A percentile compares a stretch with the other conserved stretches of the same genome.
Evolutionary conservation across 495 filamentous ascomycete species (phyloP).

Genomic region (Neurospora sp.): DNA sequence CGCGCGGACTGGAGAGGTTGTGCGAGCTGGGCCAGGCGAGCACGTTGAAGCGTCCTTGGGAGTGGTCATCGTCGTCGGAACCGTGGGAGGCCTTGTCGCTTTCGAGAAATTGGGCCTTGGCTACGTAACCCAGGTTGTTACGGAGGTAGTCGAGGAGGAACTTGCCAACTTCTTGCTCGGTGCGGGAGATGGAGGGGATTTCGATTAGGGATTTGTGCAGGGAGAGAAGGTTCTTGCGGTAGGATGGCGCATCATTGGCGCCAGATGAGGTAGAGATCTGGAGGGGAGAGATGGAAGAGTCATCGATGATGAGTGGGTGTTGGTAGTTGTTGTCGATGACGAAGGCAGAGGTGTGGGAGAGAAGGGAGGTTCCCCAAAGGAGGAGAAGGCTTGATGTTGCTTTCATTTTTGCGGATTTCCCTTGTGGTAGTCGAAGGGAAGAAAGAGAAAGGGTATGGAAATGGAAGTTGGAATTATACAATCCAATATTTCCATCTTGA

Average conservation of each 20-base stretch:
- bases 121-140: conserved; percentile 25
- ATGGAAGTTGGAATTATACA: not conserved
- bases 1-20: conserved; percentile 37
- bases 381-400: not conserved
- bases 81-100: conserved; percentile 30
- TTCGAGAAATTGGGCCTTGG: conserved; percentile 57
- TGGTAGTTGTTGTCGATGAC: not conserved
- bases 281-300: not conserved
- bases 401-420: not conserved
- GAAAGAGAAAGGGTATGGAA: not conserved
- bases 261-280: not conserved
- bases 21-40: conserved; percentile 53
- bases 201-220: conserved; percentile 70
- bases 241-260: conserved; percentile 15
- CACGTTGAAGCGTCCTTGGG: conserved; percentile 54
- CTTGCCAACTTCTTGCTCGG: conserved; percentile 57
- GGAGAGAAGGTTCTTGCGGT: conserved; percentile 48
- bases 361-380: not conserved
- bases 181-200: conserved; percentile 63
- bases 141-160: conserved; percentile 60
- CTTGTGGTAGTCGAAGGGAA: not conserved
- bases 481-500: not conserved
- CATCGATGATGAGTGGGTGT: not conserved
- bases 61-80: conserved; percentile 15
- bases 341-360: not conserved